Percentiles rank a stretch among this genome's conserved stretches.
Conservation (phyloP, 2,329 filamentous ascomycete species). For the Clonostachys solani region DNA sequence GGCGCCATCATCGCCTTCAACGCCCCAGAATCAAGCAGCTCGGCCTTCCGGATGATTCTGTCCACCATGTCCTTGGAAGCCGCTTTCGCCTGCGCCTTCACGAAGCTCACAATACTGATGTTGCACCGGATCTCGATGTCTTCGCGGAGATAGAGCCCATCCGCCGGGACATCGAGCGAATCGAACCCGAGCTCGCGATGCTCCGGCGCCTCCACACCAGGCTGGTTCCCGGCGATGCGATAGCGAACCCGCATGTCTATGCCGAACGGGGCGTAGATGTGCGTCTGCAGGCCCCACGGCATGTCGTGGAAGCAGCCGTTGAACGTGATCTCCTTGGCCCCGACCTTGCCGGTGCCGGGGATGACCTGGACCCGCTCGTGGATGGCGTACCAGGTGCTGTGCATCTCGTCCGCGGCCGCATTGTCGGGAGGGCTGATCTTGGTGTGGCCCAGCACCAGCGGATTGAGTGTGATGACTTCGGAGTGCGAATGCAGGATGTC, state of each 20-base stretch:
- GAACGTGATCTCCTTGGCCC: conserved; percentile 62
- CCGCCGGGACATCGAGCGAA: conserved; percentile 54
- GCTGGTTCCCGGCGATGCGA: conserved; percentile 64
- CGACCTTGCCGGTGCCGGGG: conserved; percentile 61
- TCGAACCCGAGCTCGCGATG: conserved; percentile 55
- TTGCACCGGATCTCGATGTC: conserved; percentile 71
- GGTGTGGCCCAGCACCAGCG: conserved; percentile 60
- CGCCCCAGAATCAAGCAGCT: conserved; percentile 63
- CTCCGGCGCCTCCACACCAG: conserved; percentile 59
- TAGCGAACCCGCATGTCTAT: conserved; percentile 67
- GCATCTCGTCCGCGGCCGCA: conserved; percentile 66
- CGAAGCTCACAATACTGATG: conserved; percentile 58
- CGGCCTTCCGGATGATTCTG: conserved; percentile 67
- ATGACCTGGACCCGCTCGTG: conserved; percentile 64
- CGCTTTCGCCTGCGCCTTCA: conserved; percentile 62
- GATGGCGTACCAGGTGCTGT: conserved; percentile 72
- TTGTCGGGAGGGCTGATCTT: conserved; percentile 63
- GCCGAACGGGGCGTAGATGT: conserved; percentile 65
- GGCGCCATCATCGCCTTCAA: conserved; percentile 62
- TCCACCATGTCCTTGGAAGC: conserved; percentile 65
- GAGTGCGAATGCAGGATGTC: conserved; percentile 68
- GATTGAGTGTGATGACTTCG: conserved; percentile 68
- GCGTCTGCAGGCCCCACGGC: conserved; percentile 68
- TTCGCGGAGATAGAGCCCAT: conserved; percentile 65
- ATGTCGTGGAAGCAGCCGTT: conserved; percentile 70